Evolutionary conservation across 2,329 filamentous ascomycete genomes (phyloP).

Genomic region (Eutypa lata): DNA sequence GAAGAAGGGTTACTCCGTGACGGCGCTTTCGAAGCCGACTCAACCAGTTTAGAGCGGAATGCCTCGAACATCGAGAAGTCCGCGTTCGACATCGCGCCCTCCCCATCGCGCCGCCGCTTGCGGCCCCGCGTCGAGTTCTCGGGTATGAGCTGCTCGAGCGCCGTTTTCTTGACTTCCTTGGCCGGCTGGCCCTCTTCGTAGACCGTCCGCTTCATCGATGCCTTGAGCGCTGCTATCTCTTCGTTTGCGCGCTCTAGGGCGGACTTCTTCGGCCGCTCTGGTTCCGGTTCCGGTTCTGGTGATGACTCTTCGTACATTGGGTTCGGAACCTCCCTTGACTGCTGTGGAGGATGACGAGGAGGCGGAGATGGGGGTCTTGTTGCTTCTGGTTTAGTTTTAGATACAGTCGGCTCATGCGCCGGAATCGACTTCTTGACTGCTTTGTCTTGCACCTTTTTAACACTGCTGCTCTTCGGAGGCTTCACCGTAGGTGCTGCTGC

Average conservation of each 20-base stretch:
- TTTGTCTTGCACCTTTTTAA: constrained; percentile 26
- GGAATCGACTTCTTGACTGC: constrained; percentile 25
- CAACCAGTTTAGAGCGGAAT: constrained; percentile 76
- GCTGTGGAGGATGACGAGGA: constrained; percentile 15
- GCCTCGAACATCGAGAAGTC: constrained; percentile 72
- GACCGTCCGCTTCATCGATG: constrained; percentile 71
- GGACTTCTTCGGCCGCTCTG: constrained; percentile 38
- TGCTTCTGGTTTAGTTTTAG: constrained; percentile 13
- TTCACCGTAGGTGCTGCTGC: constrained; percentile 21
- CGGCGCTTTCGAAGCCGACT: constrained; percentile 36
- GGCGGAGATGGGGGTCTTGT: constrained; percentile 5
- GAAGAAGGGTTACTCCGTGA: constrained; percentile 9
- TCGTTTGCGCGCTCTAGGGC: constrained; percentile 70
- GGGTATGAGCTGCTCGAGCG: constrained; percentile 72
- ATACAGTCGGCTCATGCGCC: constrained; percentile 19
- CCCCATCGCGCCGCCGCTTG: constrained; percentile 61
- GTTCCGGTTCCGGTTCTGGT: constrained; percentile 36
- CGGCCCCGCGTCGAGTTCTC: constrained; percentile 66
- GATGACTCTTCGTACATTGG: constrained; percentile 28
- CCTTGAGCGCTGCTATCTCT: constrained; percentile 76
- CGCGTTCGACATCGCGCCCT: constrained; percentile 48
- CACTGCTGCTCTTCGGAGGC: constrained; percentile 21
- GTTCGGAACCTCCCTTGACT: constrained; percentile 18
- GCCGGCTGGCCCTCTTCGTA: constrained; percentile 45
- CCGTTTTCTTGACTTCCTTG: constrained; percentile 61